Evolutionary conservation across 2,329 filamentous ascomycete species (phyloP).

Genomic region (Xylaria sp.): DNA sequence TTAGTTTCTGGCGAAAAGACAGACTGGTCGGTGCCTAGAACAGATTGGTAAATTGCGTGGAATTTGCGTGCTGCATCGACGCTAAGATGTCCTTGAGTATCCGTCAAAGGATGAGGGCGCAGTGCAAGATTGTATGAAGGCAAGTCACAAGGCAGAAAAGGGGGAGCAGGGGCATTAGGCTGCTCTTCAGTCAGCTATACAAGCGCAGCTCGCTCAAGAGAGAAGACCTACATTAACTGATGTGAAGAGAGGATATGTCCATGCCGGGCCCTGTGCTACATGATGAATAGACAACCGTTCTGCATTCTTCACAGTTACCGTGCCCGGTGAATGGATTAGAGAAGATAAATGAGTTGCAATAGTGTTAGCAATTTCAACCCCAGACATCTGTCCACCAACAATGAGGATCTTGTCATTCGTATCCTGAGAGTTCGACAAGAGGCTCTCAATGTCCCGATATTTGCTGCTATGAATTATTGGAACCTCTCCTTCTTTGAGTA

Average conservation of each 20-base stretch:
- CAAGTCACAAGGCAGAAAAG: slow-evolving; percentile 79
- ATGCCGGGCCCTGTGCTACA: slow-evolving; percentile 74
- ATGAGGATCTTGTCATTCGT: slow-evolving; percentile 72
- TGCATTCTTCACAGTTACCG: slow-evolving; percentile 53
- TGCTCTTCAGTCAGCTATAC: slow-evolving; percentile 48
- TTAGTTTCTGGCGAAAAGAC: slow-evolving; percentile 58
- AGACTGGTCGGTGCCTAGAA: slow-evolving; percentile 65
- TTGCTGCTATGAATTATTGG: slow-evolving; percentile 75
- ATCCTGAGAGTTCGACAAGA: slow-evolving; percentile 54
- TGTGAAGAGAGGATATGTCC: slow-evolving; percentile 72
- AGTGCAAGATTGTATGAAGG: slow-evolving; percentile 75
- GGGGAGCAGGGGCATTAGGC: slow-evolving; percentile 60
- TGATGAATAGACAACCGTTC: slow-evolving; percentile 72
- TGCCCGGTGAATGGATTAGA: slow-evolving; percentile 62
- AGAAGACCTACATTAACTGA: slow-evolving; percentile 57
- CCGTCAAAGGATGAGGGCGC: slow-evolving; percentile 67
- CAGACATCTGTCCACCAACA: slow-evolving; percentile 85
- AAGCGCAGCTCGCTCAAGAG: neutral
- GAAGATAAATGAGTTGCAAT: slow-evolving; percentile 78
- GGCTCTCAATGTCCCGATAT: slow-evolving; percentile 64
- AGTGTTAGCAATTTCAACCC: slow-evolving; percentile 78
- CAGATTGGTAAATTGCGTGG: slow-evolving; percentile 61
- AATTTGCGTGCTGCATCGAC: slow-evolving; percentile 64
- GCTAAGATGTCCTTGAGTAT: slow-evolving; percentile 72
- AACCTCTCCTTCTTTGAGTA: slow-evolving; percentile 52